Conservation (phyloP, 1,284 basidiomycete species). For the Puccinia coronata region DNA sequence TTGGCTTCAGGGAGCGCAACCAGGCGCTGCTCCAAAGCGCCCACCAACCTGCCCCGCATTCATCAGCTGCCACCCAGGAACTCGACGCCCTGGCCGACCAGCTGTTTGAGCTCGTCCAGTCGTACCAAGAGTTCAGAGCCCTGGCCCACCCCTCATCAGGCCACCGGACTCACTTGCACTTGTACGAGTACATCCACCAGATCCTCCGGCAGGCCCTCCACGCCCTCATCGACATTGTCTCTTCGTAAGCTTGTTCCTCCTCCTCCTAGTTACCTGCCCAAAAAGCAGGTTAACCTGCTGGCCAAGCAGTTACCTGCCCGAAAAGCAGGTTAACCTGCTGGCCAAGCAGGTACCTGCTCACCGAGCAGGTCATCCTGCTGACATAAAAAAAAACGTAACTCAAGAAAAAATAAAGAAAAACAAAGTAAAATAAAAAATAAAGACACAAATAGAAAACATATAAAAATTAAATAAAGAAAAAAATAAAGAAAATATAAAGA, state of each 20-base stretch:
- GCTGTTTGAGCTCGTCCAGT: conserved; percentile 5
- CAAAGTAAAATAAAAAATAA: too few relatives aligned
- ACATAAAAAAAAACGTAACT: too few relatives aligned
- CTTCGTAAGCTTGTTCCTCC: not conserved
- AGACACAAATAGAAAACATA: too few relatives aligned
- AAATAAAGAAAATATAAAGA: too few relatives aligned
- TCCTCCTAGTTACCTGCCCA: too few relatives aligned
- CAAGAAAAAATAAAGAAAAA: too few relatives aligned
- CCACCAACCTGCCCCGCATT: not conserved
- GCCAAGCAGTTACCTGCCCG: too few relatives aligned
- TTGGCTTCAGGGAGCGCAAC: conserved; percentile 2
- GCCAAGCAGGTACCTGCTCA: too few relatives aligned
- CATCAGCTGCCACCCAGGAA: not conserved
- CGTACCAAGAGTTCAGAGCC: conserved; percentile 16
- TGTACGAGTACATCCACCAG: conserved; percentile 19
- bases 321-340: too few relatives aligned
- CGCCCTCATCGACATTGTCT: not conserved
- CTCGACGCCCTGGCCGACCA: not conserved
- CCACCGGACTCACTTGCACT: not conserved
- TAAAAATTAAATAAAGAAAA: too few relatives aligned
- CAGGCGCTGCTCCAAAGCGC: not conserved
- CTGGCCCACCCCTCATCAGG: not conserved
- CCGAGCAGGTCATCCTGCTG: too few relatives aligned
- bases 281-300: too few relatives aligned
- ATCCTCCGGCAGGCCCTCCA: conserved; percentile 17